Evolutionary conservation across 306 rosid species (phyloP).

Genomic region (Cicer judaicum): DNA sequence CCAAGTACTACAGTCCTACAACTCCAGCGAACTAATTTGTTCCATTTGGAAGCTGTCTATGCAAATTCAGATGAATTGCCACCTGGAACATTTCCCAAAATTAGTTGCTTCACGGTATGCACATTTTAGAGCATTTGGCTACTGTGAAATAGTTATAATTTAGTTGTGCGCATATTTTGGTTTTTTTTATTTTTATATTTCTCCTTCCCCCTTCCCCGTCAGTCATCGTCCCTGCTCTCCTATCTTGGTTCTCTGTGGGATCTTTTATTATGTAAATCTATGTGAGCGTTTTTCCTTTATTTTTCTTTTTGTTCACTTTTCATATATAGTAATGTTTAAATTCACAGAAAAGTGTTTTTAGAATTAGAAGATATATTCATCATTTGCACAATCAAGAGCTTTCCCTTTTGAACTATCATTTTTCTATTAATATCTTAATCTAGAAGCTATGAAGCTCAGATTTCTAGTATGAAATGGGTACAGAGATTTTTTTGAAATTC

Average conservation of each 20-base stretch:
- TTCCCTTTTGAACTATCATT: constrained; percentile 4
- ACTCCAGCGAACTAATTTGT: constrained; percentile 58
- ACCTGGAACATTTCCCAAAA: constrained; percentile 58
- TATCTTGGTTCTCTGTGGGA: background rate
- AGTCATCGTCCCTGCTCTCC: constrained; percentile 4
- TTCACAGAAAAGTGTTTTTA: background rate
- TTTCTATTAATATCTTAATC: constrained; percentile 2
- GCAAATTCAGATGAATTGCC: constrained; percentile 68
- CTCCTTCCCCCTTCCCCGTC: background rate
- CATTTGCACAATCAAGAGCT: constrained; percentile 9
- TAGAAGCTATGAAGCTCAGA: background rate
- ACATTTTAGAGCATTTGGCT: constrained; percentile 39
- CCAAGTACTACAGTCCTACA: constrained; percentile 68
- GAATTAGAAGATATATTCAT: constrained; percentile 18
- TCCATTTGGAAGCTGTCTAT: constrained; percentile 81
- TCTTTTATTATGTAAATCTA: background rate
- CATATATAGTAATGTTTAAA: constrained; percentile 12
- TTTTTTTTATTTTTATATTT: background rate
- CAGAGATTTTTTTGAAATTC: background rate
- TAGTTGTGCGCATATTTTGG: background rate
- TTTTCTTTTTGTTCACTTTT: constrained; percentile 13
- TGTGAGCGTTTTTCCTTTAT: background rate
- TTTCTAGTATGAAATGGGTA: background rate
- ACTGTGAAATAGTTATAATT: constrained; percentile 13
- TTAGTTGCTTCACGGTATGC: constrained; percentile 75